phyloP scores from a whole-genome alignment of 441 rosid genomes.

The Syzygium malaccense region DNA sequence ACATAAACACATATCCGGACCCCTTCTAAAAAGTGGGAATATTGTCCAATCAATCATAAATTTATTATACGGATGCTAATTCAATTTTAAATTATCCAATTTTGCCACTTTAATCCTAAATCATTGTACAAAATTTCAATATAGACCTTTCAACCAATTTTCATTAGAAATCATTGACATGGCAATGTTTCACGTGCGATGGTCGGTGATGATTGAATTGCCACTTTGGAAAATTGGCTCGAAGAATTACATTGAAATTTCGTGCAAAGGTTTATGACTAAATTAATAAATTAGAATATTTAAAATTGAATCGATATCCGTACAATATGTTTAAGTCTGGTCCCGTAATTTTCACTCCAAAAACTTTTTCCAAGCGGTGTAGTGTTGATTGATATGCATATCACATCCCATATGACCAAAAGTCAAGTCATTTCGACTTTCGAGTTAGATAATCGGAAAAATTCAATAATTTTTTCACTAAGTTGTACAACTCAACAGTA shows the following conservation, averaged over 20 bases:
- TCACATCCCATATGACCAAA: not conserved
- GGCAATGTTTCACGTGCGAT: accelerated
- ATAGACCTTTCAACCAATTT: accelerated
- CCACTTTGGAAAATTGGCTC: not conserved
- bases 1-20: not conserved
- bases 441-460: not conserved
- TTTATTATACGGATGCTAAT: accelerated
- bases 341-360: not conserved
- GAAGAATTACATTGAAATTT: not conserved
- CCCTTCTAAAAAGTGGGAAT: not conserved
- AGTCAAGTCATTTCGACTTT: not conserved
- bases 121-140: not conserved
- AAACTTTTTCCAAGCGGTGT: not conserved
- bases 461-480: not conserved
- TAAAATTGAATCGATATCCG: not conserved
- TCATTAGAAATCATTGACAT: not conserved
- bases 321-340: accelerated
- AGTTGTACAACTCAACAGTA: not conserved
- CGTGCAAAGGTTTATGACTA: accelerated
- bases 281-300: accelerated
- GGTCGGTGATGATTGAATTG: accelerated
- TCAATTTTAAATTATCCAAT: not conserved
- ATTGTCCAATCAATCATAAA: not conserved
- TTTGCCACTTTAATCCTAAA: not conserved
- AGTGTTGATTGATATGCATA: not conserved